Percentiles rank a stretch among this genome's conserved stretches.
Conservation (phyloP, 1,139 yeast species). For the Lodderomyces metapsilosis region DNA sequence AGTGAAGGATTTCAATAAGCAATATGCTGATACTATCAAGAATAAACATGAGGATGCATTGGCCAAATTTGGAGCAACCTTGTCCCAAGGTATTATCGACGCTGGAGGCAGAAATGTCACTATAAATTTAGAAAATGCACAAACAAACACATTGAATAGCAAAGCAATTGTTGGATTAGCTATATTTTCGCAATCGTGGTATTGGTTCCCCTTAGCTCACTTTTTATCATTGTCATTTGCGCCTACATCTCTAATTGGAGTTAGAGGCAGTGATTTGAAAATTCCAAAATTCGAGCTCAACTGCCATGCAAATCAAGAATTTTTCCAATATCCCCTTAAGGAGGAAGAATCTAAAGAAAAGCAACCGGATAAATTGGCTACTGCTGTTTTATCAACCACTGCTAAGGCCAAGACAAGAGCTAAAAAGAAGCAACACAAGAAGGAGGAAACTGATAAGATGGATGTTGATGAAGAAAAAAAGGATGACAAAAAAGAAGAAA, state of each 20-base stretch:
- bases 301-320: constrained; percentile 77
- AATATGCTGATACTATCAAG: constrained; percentile 69
- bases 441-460: constrained; percentile 39
- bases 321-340: constrained; percentile 90
- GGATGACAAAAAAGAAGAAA: constrained; percentile 19
- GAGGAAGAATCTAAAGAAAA: constrained; percentile 76
- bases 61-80: constrained; percentile 96
- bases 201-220: constrained; percentile 97
- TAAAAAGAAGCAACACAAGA: constrained; percentile 65
- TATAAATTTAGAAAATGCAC: constrained; percentile 83
- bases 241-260: constrained; percentile 89
- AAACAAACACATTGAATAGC: constrained; percentile 86
- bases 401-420: constrained; percentile 92
- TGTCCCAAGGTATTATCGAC: constrained; percentile 96
- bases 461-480: constrained; percentile 28
- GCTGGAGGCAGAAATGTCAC: constrained; percentile 99
- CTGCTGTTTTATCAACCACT: constrained; percentile 93
- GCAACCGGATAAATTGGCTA: constrained; percentile 84
- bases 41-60: constrained; percentile 95
- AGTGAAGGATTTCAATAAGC: constrained; percentile 73
- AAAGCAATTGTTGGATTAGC: constrained; percentile 92
- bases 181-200: constrained; percentile 92
- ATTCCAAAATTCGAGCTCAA: constrained; percentile 81
- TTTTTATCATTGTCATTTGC: constrained; percentile 88
- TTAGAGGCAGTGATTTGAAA: constrained; percentile 68